These are phyloP conservation scores for Aspergillus awamori DNA, from an alignment of 2,329 filamentous ascomycete species.

Conservation along the genomic window DNA sequence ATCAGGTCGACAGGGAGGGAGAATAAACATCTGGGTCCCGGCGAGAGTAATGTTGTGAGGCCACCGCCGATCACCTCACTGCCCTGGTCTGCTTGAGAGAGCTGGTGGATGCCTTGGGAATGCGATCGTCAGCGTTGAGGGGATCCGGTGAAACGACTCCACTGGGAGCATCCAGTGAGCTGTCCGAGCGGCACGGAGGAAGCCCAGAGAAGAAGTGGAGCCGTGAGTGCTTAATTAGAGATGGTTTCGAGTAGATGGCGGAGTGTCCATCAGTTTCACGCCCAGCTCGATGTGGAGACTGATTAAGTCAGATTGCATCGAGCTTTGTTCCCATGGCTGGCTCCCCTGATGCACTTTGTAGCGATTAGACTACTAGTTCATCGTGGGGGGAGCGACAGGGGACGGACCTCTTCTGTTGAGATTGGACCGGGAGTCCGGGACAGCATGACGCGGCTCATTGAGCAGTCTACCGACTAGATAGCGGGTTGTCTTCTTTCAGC, in stretches of 20 bases:
- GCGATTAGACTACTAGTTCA: too few species aligned
- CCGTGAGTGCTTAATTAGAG: constrained; percentile 7
- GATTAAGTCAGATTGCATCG: too few species aligned
- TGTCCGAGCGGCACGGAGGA: constrained; percentile 4
- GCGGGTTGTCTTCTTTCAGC: neutral
- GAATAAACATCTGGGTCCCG: constrained; percentile 10
- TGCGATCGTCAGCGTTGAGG: constrained; percentile 8
- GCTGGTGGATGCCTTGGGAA: neutral
- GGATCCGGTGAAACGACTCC: constrained; percentile 4
- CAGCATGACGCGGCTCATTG: neutral
- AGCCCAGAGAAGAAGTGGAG: constrained; percentile 7
- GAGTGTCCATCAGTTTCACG: constrained; percentile 1
- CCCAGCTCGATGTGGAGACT: neutral
- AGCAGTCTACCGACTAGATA: neutral
- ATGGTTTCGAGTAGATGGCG: constrained; percentile 7
- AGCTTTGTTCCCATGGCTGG: too few species aligned
- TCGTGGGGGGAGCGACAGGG: neutral
- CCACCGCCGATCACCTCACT: constrained; percentile 4
- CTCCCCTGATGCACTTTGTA: too few species aligned
- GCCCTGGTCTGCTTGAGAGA: neutral
- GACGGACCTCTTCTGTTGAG: neutral
- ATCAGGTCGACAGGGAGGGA: neutral
- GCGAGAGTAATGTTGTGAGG: neutral
- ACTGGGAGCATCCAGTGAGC: constrained; percentile 2
- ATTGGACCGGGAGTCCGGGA: neutral